Percentiles rank a stretch among this genome's conserved stretches.
Conservation (phyloP, 192 early-diverging fungal species). For the Entomortierella lignicola region DNA sequence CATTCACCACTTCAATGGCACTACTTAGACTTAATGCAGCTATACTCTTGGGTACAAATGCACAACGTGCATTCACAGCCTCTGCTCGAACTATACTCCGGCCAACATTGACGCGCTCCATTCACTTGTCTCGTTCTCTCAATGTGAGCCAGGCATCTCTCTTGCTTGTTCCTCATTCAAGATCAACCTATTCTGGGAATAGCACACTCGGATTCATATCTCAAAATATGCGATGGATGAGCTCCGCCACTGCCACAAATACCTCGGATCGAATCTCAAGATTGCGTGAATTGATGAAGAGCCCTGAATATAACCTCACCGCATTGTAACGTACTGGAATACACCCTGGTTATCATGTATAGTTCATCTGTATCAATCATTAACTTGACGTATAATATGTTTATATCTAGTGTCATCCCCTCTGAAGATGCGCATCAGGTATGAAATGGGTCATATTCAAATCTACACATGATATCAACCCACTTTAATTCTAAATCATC, state of each 20-base stretch:
- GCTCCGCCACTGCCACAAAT: constrained; percentile 9
- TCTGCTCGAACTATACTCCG: background rate
- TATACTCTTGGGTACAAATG: background rate
- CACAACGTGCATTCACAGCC: background rate
- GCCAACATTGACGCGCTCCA: background rate
- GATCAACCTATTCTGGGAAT: background rate
- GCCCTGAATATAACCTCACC: constrained; percentile 18
- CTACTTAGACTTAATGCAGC: constrained; percentile 1
- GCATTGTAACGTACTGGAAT: no score
- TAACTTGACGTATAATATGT: no score
- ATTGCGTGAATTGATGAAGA: constrained; percentile 34
- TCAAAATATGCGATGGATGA: constrained; percentile 4
- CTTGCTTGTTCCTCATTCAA: background rate
- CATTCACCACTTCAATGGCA: background rate
- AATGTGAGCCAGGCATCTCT: background rate
- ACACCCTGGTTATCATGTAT: no score
- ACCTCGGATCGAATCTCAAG: constrained; percentile 24
- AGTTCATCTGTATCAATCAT: no score
- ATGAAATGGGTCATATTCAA: background rate
- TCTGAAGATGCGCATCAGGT: constrained; percentile 97
- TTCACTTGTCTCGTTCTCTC: background rate
- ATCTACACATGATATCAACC: background rate
- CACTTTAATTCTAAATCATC: background rate
- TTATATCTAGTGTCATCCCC: constrained; percentile 79
- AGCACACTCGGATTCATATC: no score